Evolutionary conservation across 2,329 filamentous ascomycete genomes (phyloP).

Genomic region (Ascocoryne sarcoides): DNA sequence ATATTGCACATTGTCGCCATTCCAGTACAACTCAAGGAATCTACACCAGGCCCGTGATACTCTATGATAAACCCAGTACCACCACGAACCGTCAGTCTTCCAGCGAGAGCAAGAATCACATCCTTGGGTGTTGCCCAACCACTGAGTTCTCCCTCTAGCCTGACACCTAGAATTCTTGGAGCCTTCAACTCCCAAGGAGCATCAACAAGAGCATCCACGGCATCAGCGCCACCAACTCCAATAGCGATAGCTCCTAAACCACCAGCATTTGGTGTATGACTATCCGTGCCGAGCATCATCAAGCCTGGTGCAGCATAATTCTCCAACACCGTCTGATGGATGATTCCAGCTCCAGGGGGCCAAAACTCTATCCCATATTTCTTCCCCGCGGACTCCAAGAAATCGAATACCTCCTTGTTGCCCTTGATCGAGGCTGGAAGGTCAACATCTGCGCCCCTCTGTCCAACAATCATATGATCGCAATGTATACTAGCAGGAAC

Average conservation of each 20-base stretch:
- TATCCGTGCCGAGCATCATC: constrained; percentile 99
- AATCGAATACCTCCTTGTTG: constrained; percentile 97
- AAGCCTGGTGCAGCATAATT: constrained; percentile 95
- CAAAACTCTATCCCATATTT: constrained; percentile 94
- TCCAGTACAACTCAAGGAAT: constrained; percentile 82
- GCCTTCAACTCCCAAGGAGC: constrained; percentile 97
- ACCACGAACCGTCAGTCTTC: constrained; percentile 82
- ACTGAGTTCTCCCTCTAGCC: constrained; percentile 71
- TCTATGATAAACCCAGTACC: constrained; percentile 94
- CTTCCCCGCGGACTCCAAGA: constrained; percentile 83
- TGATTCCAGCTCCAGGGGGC: constrained; percentile 89
- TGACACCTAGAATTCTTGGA: constrained; percentile 79
- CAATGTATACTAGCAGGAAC: constrained; percentile 98
- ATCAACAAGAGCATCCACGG: constrained; percentile 91
- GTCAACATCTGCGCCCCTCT: constrained; percentile 81
- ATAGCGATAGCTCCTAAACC: constrained; percentile 90
- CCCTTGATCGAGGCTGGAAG: constrained; percentile 75
- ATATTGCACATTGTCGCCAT: constrained; percentile 80
- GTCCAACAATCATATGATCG: constrained; percentile 96
- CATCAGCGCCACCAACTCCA: constrained; percentile 93
- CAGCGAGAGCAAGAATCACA: constrained; percentile 82
- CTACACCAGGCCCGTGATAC: constrained; percentile 83
- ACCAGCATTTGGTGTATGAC: constrained; percentile 95
- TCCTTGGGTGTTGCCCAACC: constrained; percentile 96
- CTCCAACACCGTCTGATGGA: constrained; percentile 95